Evolutionary conservation across 2,329 filamentous ascomycete species (phyloP).

Genomic region (Pseudonectria foliicola): DNA sequence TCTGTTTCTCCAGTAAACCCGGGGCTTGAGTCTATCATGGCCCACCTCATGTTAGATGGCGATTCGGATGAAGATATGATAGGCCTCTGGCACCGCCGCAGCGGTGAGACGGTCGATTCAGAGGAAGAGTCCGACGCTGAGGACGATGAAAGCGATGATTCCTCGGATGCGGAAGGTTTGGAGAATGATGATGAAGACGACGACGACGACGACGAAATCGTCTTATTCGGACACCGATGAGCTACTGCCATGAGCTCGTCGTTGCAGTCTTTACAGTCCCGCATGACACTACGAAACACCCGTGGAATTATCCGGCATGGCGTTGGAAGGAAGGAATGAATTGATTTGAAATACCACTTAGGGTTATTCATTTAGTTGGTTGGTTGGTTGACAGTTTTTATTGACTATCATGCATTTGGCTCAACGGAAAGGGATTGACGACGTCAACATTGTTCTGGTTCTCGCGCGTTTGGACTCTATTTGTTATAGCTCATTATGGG

Average conservation of each 20-base stretch:
- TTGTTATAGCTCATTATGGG: too few relatives aligned
- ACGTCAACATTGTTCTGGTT: too few relatives aligned
- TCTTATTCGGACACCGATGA: conserved; percentile 43
- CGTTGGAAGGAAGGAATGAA: conserved; percentile 8
- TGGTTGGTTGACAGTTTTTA: too few relatives aligned
- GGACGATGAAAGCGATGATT: conserved; percentile 31
- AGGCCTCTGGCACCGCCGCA: conserved; percentile 46
- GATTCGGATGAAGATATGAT: conserved; percentile 51
- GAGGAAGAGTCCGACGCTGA: conserved; percentile 42
- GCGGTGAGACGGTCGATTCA: conserved; percentile 41
- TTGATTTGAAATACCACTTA: too few relatives aligned
- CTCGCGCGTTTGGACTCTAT: too few relatives aligned
- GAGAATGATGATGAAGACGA: conserved; percentile 45
- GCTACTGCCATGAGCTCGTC: background rate
- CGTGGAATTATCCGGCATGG: conserved; percentile 12
- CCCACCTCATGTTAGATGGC: conserved; percentile 26
- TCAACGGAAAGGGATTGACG: too few relatives aligned
- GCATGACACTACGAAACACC: too few relatives aligned
- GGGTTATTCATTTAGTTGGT: too few relatives aligned
- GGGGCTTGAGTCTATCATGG: conserved; percentile 19
- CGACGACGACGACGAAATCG: conserved; percentile 44
- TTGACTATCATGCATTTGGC: too few relatives aligned
- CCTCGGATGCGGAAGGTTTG: conserved; percentile 35
- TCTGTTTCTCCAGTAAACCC: conserved; percentile 36
- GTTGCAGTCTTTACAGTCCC: too few relatives aligned